Percentiles rank a stretch among this genome's conserved stretches.
These are phyloP conservation scores for Russula dissimulans DNA, from an alignment of 768 basidiomycete genomes.

Conservation along the genomic window DNA sequence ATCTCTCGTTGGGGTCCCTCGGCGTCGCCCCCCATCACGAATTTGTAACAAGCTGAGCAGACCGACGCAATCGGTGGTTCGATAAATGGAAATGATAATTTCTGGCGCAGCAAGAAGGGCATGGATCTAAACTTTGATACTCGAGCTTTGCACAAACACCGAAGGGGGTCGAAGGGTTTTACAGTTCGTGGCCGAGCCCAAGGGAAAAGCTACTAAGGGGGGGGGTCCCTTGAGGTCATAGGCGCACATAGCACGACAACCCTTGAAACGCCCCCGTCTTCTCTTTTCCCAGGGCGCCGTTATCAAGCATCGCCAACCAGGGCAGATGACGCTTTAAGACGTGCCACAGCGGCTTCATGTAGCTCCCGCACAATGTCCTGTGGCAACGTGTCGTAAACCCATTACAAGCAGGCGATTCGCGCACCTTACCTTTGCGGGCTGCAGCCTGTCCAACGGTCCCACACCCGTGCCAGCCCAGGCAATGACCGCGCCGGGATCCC, in stretches of 20 bases:
- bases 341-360: constrained; percentile 20
- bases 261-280: background rate
- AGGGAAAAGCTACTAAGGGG: background rate
- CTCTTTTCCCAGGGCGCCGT: constrained; percentile 8
- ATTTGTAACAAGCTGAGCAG: background rate
- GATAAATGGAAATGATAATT: background rate
- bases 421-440: constrained; percentile 23
- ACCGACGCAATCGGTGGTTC: constrained; percentile 1
- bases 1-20: too few species aligned
- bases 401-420: background rate
- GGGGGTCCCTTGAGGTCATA: background rate
- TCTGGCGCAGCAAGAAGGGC: background rate
- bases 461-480: constrained; percentile 32
- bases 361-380: constrained; percentile 25
- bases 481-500: constrained; percentile 23
- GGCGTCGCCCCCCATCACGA: background rate
- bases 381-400: background rate
- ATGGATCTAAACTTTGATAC: constrained; percentile 6
- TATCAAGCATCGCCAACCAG: constrained; percentile 2
- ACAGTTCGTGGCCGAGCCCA: background rate
- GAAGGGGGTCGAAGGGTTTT: background rate
- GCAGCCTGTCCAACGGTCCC: constrained; percentile 24
- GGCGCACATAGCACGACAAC: background rate
- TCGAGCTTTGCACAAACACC: background rate
- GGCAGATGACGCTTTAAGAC: constrained; percentile 17